Conservation (phyloP, 2,329 filamentous ascomycete genomes). For the Cladophialophora yegresii region DNA sequence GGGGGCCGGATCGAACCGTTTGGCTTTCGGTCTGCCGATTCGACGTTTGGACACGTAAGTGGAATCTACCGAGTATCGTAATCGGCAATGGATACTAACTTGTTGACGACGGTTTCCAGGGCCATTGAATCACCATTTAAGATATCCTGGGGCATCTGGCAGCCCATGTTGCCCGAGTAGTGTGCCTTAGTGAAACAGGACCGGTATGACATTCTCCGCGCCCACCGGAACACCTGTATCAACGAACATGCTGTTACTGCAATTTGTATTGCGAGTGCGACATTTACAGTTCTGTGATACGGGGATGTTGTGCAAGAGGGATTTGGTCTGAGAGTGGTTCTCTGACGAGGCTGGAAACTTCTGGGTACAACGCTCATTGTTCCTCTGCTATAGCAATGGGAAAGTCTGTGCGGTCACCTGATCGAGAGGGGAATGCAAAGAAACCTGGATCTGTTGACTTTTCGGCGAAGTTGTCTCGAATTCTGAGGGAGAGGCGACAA, state of each 20-base stretch:
- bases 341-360: not conserved
- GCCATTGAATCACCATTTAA: slow-evolving; percentile 14
- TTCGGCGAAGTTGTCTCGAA: not conserved
- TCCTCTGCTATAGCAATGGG: not conserved
- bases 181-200: not conserved
- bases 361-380: not conserved
- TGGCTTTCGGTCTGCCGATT: slow-evolving; percentile 15
- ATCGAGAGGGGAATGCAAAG: not conserved
- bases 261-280: not conserved
- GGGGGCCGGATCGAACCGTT: not conserved
- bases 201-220: not conserved
- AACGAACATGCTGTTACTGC: not conserved
- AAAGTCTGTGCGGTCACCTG: not conserved
- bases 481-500: no score
- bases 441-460: not conserved
- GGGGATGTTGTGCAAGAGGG: not conserved
- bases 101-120: not conserved
- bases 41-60: slow-evolving; percentile 20
- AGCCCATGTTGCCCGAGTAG: slow-evolving; percentile 7
- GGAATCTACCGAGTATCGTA: not conserved
- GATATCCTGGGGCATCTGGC: slow-evolving; percentile 22
- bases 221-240: not conserved
- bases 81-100: not conserved
- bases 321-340: not conserved
- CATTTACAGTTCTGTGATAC: not conserved